These are phyloP conservation scores for Lentinula lateritia DNA, from an alignment of 768 basidiomycete genomes.

Conservation along the genomic window DNA sequence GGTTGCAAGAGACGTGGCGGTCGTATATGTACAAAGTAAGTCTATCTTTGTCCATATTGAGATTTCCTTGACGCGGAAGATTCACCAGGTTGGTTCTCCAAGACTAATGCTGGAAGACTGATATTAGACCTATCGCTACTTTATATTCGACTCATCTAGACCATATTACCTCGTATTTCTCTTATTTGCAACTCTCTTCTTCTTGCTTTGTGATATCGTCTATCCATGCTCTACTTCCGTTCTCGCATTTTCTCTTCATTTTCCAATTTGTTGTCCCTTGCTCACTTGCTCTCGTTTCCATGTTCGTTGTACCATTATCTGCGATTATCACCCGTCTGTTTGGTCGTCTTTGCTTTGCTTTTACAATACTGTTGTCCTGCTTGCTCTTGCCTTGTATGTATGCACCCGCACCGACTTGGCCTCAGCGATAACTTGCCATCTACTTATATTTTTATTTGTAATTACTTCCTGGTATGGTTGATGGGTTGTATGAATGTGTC, in stretches of 20 bases:
- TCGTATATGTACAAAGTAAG: conserved; percentile 57
- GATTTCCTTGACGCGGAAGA: not conserved
- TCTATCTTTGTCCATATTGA: not conserved
- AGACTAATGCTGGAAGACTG: conserved; percentile 35
- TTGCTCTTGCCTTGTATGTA: not conserved
- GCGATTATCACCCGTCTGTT: not conserved
- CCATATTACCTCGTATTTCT: not conserved
- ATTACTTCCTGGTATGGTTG: not conserved
- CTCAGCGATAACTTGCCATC: not conserved
- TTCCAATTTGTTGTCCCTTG: not conserved
- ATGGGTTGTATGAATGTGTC: no score
- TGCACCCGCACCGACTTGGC: not conserved
- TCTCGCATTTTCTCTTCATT: not conserved
- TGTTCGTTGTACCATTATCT: not conserved
- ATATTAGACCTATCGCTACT: not conserved
- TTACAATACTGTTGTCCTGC: not conserved
- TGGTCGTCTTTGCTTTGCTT: not conserved
- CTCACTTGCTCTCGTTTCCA: not conserved
- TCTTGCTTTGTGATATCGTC: not conserved
- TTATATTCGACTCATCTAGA: not conserved
- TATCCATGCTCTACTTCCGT: not conserved
- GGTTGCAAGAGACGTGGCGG: conserved; percentile 66
- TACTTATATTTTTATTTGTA: not conserved
- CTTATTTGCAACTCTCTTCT: not conserved
- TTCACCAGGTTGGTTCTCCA: conserved; percentile 34